These are phyloP conservation scores for Aphanomyces invadans DNA, from an alignment of 352 stramenopile species.

Conservation along the genomic window DNA sequence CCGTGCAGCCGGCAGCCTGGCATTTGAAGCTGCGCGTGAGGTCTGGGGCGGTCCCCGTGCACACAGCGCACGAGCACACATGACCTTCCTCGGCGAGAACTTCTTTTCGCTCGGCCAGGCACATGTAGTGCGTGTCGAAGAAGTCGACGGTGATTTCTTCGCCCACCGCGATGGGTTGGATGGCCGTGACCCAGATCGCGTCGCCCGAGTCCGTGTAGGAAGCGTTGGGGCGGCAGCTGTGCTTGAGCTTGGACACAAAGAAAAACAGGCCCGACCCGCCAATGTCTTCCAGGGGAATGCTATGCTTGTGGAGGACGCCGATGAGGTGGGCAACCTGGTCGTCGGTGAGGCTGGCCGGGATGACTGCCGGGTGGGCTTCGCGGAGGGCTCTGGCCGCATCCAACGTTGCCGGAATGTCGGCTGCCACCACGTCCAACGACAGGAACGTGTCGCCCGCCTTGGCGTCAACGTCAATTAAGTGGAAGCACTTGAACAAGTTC, in stretches of 20 bases:
- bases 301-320: constrained; percentile 66
- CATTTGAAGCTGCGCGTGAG: constrained; percentile 51
- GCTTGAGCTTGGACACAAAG: constrained; percentile 65
- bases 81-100: constrained; percentile 52
- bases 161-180: constrained; percentile 48
- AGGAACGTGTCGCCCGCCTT: constrained; percentile 22
- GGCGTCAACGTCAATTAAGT: constrained; percentile 5
- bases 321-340: constrained; percentile 61
- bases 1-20: not conserved
- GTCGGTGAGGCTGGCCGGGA: constrained; percentile 47
- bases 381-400: constrained; percentile 40
- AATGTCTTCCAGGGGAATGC: constrained; percentile 64
- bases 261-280: constrained; percentile 65
- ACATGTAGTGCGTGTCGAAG: constrained; percentile 71
- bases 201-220: constrained; percentile 65
- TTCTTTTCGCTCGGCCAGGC: constrained; percentile 47
- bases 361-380: constrained; percentile 42
- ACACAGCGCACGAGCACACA: constrained; percentile 51
- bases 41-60: constrained; percentile 41
- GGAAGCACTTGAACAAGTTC: constrained; percentile 21
- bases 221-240: constrained; percentile 64
- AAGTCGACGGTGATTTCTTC: constrained; percentile 72
- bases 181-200: constrained; percentile 66
- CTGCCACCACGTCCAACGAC: constrained; percentile 30
- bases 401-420: constrained; percentile 35